Evolutionary conservation across 371 early-diverging fungal species (phyloP).

Genomic region (Rhizopus sp.): DNA sequence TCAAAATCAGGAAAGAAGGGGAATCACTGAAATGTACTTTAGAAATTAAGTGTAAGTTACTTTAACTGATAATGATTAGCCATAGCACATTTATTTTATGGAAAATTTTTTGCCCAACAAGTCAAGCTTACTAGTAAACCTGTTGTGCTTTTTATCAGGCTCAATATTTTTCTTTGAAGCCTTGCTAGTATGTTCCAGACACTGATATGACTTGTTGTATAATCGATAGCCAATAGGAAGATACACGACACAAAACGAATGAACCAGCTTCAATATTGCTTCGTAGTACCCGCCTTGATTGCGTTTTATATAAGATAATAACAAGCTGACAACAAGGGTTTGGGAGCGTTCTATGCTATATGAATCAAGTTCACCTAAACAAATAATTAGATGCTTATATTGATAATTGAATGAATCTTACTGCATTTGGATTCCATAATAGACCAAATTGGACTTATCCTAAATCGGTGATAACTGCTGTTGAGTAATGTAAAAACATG

Average conservation of each 20-base stretch:
- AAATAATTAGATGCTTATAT: not conserved
- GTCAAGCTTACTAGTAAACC: not conserved
- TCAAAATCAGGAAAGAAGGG: too few species aligned
- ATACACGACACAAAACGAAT: conserved; percentile 21
- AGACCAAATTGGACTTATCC: conserved; percentile 21
- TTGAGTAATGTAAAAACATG: conserved; percentile 46
- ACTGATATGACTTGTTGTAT: too few species aligned
- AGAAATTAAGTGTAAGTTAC: too few species aligned
- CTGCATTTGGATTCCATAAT: conserved; percentile 30
- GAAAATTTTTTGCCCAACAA: not conserved
- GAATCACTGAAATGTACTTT: too few species aligned
- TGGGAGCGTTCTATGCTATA: conserved; percentile 17
- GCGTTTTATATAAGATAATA: conserved; percentile 12
- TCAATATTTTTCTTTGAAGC: not conserved
- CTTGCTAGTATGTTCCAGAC: too few species aligned
- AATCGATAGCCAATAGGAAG: conserved; percentile 17
- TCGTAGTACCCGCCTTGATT: conserved; percentile 5
- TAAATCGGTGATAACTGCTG: conserved; percentile 39
- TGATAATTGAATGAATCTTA: not conserved
- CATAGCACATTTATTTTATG: not conserved
- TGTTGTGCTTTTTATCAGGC: not conserved
- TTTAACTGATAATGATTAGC: too few species aligned
- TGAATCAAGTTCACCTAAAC: conserved; percentile 3
- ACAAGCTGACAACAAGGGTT: conserved; percentile 15
- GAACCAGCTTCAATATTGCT: conserved; percentile 13